A percentile compares a stretch with the other conserved stretches of the same genome.
phyloP scores from a whole-genome alignment of 352 stramenopile genomes.

The Phytophthora ramorum region DNA sequence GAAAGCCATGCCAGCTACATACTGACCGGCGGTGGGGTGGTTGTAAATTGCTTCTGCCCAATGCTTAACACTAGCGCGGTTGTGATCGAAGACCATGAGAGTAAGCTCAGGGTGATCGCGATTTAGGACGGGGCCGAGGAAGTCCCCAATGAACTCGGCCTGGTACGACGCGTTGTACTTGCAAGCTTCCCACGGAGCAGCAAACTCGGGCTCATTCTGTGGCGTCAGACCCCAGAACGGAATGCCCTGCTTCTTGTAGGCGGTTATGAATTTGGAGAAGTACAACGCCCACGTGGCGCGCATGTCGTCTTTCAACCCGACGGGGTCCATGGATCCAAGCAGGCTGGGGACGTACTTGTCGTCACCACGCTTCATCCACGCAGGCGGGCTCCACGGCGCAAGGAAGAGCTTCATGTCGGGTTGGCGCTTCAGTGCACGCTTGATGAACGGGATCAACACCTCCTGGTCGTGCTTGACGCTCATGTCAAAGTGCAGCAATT shows the following conservation, averaged over 20 bases:
- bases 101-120: conserved; percentile 71
- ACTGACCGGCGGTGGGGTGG: conserved; percentile 63
- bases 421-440: conserved; percentile 12
- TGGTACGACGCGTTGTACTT: conserved; percentile 57
- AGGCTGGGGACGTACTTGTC: conserved; percentile 69
- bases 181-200: conserved; percentile 73
- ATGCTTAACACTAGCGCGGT: conserved; percentile 75
- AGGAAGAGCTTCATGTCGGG: conserved; percentile 29
- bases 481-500: conserved; percentile 79
- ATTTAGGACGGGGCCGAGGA: conserved; percentile 78
- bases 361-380: conserved; percentile 82
- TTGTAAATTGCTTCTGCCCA: conserved; percentile 78
- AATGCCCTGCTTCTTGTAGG: conserved; percentile 81
- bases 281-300: conserved; percentile 82
- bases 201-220: conserved; percentile 89
- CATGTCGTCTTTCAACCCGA: conserved; percentile 57
- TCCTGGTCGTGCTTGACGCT: conserved; percentile 78
- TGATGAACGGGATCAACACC: conserved; percentile 86
- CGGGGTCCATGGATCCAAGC: conserved; percentile 56
- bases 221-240: conserved; percentile 86
- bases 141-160: conserved; percentile 75
- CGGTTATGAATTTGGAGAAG: conserved; percentile 90
- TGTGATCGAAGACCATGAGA: conserved; percentile 94
- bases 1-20: conserved; percentile 91
- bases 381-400: conserved; percentile 86